These are phyloP conservation scores for Hyaloscypha hepaticicola DNA, from an alignment of 495 filamentous ascomycete genomes.

Conservation along the genomic window DNA sequence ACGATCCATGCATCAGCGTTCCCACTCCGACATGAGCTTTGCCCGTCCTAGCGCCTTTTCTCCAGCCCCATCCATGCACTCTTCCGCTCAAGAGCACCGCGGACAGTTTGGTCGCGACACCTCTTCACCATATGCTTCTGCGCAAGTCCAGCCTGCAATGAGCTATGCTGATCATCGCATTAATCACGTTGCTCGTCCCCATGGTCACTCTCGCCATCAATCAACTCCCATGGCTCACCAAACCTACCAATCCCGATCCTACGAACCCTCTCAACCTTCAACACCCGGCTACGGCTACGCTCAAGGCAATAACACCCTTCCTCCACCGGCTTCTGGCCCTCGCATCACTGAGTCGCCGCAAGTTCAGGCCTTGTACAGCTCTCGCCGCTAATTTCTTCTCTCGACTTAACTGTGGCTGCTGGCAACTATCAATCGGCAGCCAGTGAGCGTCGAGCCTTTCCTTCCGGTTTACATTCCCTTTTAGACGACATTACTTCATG, in stretches of 20 bases:
- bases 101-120: neutral
- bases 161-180: neutral
- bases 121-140: neutral
- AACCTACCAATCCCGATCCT: neutral
- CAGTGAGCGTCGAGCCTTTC: neutral
- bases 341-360: neutral
- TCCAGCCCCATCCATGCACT: conserved; percentile 1
- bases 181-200: neutral
- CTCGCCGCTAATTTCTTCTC: neutral
- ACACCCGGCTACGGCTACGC: neutral
- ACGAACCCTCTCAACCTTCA: neutral
- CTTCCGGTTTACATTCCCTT: neutral
- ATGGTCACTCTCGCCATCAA: conserved; percentile 13
- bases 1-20: conserved; percentile 22
- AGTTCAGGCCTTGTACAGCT: neutral
- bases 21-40: conserved; percentile 29
- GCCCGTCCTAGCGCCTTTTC: conserved; percentile 6
- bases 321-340: neutral
- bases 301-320: neutral
- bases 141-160: neutral
- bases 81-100: neutral
- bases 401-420: neutral
- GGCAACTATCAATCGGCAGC: neutral
- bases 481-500: neutral
- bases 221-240: conserved; percentile 10